Evolutionary conservation across 768 basidiomycete species (phyloP).

Genomic region (Pluteus cervinus): DNA sequence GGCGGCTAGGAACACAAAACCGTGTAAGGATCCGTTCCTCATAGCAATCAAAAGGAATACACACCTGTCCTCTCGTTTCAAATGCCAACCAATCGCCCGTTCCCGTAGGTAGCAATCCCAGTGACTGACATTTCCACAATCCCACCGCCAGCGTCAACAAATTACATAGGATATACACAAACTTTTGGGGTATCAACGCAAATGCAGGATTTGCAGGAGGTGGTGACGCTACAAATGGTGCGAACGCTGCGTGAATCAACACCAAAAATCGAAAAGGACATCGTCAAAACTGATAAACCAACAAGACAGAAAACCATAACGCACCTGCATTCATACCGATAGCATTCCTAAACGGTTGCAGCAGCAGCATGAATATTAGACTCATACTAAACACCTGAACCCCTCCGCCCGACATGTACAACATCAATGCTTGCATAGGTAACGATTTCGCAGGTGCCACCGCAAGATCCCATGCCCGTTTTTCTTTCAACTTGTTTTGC

Average conservation of each 20-base stretch:
- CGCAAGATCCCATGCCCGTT: slow-evolving; percentile 83
- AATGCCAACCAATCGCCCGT: slow-evolving; percentile 96
- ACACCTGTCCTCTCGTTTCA: slow-evolving; percentile 69
- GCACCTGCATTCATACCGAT: slow-evolving; percentile 72
- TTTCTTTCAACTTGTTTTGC: slow-evolving; percentile 65
- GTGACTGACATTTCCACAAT: slow-evolving; percentile 87
- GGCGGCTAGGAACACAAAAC: no score
- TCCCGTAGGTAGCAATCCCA: slow-evolving; percentile 88
- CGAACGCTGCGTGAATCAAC: slow-evolving; percentile 45
- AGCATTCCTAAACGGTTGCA: slow-evolving; percentile 81
- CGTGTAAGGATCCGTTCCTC: no score
- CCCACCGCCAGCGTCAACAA: slow-evolving; percentile 76
- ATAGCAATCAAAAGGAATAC: slow-evolving; percentile 26
- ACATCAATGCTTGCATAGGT: slow-evolving; percentile 97
- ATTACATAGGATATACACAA: slow-evolving; percentile 69
- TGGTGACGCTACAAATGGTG: slow-evolving; percentile 65
- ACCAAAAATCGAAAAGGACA: background rate
- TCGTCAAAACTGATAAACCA: background rate
- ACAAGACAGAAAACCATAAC: slow-evolving; percentile 15
- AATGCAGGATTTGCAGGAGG: slow-evolving; percentile 43
- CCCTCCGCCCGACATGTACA: slow-evolving; percentile 96
- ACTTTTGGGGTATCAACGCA: slow-evolving; percentile 64
- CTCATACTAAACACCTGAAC: slow-evolving; percentile 97
- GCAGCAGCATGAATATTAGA: slow-evolving; percentile 88
- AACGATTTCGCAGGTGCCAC: slow-evolving; percentile 82